Evolutionary conservation across 768 basidiomycete species (phyloP), one percentile per base, ranked within the genome.

Genomic region (Mycena pura): DNA sequence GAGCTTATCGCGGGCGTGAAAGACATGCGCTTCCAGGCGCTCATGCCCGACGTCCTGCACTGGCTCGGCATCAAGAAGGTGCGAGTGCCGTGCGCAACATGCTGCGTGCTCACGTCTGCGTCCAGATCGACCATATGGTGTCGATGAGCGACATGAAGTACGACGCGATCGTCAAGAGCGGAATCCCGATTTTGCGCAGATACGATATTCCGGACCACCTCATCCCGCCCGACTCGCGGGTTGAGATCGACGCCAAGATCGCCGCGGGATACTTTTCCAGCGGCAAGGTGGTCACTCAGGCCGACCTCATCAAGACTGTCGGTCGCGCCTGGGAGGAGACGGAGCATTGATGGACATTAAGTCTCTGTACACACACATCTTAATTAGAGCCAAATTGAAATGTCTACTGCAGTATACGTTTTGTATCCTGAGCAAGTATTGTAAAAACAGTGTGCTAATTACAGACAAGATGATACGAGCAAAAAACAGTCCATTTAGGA

Each of bases 191-290:
- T 59, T 45, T 82, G 68, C 84, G 83, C 54, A 82, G 95, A 54
- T 97, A 96, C 71, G 96, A 97, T 76, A 82, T 97, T 27, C 96
- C 95, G 86, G 93, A 93, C 51, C 84, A 96, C 64, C 86, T 97
- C 56, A 92, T 97, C 63, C 95, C 94, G 0, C 91, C 90, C 32
- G 92, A 95, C 75, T 91, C 91, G 40, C 85, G 88, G 15, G 96
- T 98, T 25, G 96, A 98, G 79, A 97, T 96, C 63, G 93, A 97
- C 66, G 96, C 96, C 32, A 98, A 97, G 84, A 95, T 95, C 67
- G 92, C 93, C 11, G 89, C 93, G 5, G 96, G 95, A 8, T 99
- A 98, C 73, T 96, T 93, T 77, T 88, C 91, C 28, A 90, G 84
- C 62, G 89, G 88, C 3, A 91, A 91, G 74, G 80, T 89, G 69